These are phyloP conservation scores for Fagopyrum esculentum DNA, from an alignment of 148 eudicot species.

Conservation along the genomic window DNA sequence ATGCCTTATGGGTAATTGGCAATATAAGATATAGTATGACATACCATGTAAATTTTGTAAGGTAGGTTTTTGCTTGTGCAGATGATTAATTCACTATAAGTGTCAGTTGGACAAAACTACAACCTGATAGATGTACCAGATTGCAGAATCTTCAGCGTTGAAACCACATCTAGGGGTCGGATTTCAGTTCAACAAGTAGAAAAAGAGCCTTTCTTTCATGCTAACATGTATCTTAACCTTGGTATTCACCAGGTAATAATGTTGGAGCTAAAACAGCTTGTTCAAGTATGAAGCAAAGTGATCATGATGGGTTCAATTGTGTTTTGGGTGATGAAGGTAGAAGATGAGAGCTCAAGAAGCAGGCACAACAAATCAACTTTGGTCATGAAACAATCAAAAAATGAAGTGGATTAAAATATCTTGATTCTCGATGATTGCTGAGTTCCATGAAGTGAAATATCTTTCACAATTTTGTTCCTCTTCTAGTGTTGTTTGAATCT, in stretches of 20 bases:
- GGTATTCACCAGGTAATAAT: conserved; percentile 51
- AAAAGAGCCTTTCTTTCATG: conserved; percentile 67
- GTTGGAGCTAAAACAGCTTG: too few species aligned
- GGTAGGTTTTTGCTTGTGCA: conserved; percentile 21
- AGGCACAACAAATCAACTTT: conserved; percentile 62
- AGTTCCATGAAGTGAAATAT: too few species aligned
- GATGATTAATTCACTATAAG: conserved; percentile 58
- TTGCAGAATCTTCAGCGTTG: conserved; percentile 68
- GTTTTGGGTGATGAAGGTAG: too few species aligned
- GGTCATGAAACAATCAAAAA: conserved; percentile 52
- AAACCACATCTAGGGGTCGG: conserved; percentile 71
- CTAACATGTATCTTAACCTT: conserved; percentile 91
- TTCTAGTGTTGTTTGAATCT: neutral
- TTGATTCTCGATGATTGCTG: too few species aligned
- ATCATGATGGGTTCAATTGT: too few species aligned
- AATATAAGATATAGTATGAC: neutral
- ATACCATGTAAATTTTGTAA: neutral
- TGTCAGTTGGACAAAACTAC: conserved; percentile 88
- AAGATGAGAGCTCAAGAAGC: conserved; percentile 70
- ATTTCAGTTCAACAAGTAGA: conserved; percentile 43
- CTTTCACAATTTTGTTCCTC: neutral
- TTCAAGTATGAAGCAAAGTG: too few species aligned
- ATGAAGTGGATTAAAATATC: too few species aligned
- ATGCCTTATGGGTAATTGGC: conserved; percentile 50
- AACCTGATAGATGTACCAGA: conserved; percentile 53